These are phyloP conservation scores for Panellus pusillus DNA, from an alignment of 768 basidiomycete species.

Conservation along the genomic window DNA sequence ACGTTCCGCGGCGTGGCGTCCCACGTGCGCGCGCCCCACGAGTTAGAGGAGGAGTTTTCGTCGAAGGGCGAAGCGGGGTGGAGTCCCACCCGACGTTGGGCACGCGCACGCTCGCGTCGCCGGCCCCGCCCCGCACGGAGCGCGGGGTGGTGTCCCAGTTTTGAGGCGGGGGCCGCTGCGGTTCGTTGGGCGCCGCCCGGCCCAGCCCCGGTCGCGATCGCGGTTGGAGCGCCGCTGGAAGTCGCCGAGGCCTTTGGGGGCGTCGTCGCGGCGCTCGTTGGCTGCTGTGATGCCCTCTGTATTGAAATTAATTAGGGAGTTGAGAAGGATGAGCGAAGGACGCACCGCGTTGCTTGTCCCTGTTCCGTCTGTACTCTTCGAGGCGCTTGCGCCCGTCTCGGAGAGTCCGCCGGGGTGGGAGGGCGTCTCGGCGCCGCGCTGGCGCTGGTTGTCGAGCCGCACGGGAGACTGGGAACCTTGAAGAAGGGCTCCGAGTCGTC, in stretches of 20 bases:
- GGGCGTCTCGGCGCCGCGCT: constrained; percentile 87
- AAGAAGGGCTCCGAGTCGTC: constrained; percentile 73
- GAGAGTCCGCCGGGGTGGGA: constrained; percentile 91
- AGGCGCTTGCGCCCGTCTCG: constrained; percentile 66
- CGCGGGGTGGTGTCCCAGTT: constrained; percentile 65
- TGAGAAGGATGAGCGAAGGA: not conserved
- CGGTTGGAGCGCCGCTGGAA: constrained; percentile 93
- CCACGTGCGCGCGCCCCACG: constrained; percentile 63
- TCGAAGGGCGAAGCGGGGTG: constrained; percentile 67
- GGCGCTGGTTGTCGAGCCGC: constrained; percentile 58
- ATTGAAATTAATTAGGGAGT: constrained; percentile 7
- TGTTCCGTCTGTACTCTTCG: constrained; percentile 72
- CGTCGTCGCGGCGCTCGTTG: constrained; percentile 56
- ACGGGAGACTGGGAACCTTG: constrained; percentile 88
- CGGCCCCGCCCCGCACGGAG: constrained; percentile 51
- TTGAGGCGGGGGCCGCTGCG: constrained; percentile 22
- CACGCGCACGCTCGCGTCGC: constrained; percentile 83
- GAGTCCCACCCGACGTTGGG: constrained; percentile 95
- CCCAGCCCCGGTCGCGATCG: constrained; percentile 54
- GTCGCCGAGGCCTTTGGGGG: constrained; percentile 81
- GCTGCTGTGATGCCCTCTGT: constrained; percentile 72
- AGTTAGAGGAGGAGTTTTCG: constrained; percentile 59
- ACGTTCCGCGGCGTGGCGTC: constrained; percentile 79
- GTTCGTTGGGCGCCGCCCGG: constrained; percentile 39
- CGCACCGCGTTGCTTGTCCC: constrained; percentile 70